A percentile compares a stretch with the other conserved stretches of the same genome.
These are phyloP conservation scores for Helminthosporium solani DNA, from an alignment of 2,329 filamentous ascomycete genomes.

Conservation along the genomic window DNA sequence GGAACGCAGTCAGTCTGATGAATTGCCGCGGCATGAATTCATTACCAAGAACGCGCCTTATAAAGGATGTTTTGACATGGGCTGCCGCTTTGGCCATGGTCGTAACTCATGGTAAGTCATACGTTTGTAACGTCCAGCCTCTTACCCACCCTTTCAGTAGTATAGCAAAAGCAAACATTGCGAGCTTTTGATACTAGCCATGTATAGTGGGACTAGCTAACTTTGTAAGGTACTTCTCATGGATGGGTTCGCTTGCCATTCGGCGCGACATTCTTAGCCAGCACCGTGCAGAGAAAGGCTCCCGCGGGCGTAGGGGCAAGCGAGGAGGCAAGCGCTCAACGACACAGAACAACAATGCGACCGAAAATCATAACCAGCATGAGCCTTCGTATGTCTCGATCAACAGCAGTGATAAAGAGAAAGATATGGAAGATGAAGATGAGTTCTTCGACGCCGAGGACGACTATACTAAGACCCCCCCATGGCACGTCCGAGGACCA, in stretches of 20 bases:
- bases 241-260: slow-evolving; percentile 14
- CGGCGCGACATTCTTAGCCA: slow-evolving; percentile 11
- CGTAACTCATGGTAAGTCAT: slow-evolving; percentile 10
- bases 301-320: slow-evolving; percentile 1
- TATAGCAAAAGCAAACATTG: too few relatives aligned
- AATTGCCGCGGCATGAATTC: slow-evolving; percentile 8
- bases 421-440: slow-evolving; percentile 13
- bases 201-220: not conserved
- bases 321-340: slow-evolving; percentile 4
- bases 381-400: not conserved
- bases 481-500: not conserved
- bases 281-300: slow-evolving; percentile 7
- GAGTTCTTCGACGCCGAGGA: slow-evolving; percentile 20
- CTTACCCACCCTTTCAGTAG: too few relatives aligned
- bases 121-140: too few relatives aligned
- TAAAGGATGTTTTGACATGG: slow-evolving; percentile 17
- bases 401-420: slow-evolving; percentile 1
- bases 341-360: not conserved
- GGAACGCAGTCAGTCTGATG: slow-evolving; percentile 13
- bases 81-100: slow-evolving; percentile 15
- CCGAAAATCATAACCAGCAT: not conserved
- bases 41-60: slow-evolving; percentile 14
- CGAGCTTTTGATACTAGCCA: too few relatives aligned
- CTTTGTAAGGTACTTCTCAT: slow-evolving; percentile 11
- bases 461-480: not conserved